Base-by-base conservation (phyloP, 1,139 yeast species). In the Debaryomycetaceae sp. region DNA sequence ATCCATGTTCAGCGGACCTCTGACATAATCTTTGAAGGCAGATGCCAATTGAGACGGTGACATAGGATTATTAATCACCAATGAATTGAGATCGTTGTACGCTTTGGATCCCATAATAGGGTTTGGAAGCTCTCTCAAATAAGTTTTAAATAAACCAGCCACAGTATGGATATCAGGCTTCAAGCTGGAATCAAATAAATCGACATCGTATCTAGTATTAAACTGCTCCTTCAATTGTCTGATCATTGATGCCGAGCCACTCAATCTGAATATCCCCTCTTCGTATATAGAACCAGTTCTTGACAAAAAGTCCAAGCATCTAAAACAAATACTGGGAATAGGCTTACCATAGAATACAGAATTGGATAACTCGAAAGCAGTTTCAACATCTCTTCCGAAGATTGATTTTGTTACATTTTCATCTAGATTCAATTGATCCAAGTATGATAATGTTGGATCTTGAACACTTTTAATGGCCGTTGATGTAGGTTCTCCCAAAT, bases 211-310 rank as follows among this genome's bases (percentile, higher is more conserved):
- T 13, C 76, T 70, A 18, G 53, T 59, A 53, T 81, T 81, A 60
- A 89, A 92, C 36, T 69, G 71, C 32, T 82, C 87, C 52, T 86
- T 87, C 35, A 92, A 71, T 31, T 73, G 77, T 42, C 87, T 77
- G 18, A 92, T 87, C 36, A 83, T 74, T 0, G 91, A 77, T 40
- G 92, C 87, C 28, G 96, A 86, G 2, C 98, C 98, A 60, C 94
- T 87, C 41, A 91, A 68, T 47, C 98, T 72, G 65, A 92, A 92
- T 2, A 92, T 78, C 3, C 98, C 98, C 56, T 91, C 96, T 59
- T 88, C 95, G 47, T 78, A 78, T 15, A 85, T 70, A 0, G 95
- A 96, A 8, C 86, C 81, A 17, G 83, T 76, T 36, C 70, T 74
- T 40, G 77, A 73, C 37, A 92, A 68, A 50, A 75, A 85, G 44